Evolutionary conservation across 805 yeast species (phyloP), one percentile per base, ranked within the genome.

Genomic region (Kluyveromyces starmeri): DNA sequence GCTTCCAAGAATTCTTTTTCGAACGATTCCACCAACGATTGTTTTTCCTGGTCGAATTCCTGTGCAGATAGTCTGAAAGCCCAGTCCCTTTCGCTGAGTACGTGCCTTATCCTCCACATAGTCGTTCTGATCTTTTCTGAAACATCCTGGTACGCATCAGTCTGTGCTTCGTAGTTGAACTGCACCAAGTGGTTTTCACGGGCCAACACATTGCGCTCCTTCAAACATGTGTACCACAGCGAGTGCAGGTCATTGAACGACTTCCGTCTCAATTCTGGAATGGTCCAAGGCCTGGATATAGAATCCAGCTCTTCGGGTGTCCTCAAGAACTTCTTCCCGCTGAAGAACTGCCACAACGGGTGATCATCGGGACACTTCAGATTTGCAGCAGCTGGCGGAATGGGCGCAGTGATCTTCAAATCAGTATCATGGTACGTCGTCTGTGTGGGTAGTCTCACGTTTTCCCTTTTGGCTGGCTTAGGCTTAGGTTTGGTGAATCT

Each of bases 281-380:
- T 68, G 5, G 80, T 62, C 98, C 98, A 92, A 4, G 92, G 64
- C 48, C 95, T 70, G 11, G 92, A 78, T 7, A 65, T 61, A 19
- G 58, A 53, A 33, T 71, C 64, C 19, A 75, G 49, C 15, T 78
- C 83, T 2, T 67, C 72, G 3, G 70, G 59, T 2, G 65, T 54
- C 46, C 96, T 71, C 40, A 82, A 61, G 40, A 77, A 74, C 48
- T 70, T 66, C 38, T 76, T 67, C 25, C 82, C 70, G 32, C 64
- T 55, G 64, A 89, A 92, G 56, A 92, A 92, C 48, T 83, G 88
- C 95, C 96, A 92, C 43, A 92, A 67, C 20, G 97, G 98, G 60
- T 92, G 98, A 55, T 81, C 82, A 4, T 80, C 89, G 10, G 75
- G 70, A 21, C 83, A 82, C 40, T 68, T 68, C 36, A 88, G 68